These are phyloP conservation scores for Metarhizium rileyi DNA, from an alignment of 2,329 filamentous ascomycete species.

Conservation along the genomic window DNA sequence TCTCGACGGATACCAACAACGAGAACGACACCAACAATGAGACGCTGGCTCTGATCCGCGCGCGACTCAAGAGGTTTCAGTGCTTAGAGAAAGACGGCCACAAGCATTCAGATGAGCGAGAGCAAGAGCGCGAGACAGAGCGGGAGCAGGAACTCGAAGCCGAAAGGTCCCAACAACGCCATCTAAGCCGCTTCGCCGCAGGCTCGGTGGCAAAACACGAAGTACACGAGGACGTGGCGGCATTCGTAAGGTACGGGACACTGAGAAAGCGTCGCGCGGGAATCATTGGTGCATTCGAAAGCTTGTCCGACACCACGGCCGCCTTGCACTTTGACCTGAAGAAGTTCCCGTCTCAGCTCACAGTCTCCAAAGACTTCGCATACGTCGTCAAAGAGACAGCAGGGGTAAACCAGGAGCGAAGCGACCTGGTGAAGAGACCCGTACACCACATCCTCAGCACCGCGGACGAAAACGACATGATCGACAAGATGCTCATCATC, in stretches of 20 bases:
- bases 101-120: conserved; percentile 17
- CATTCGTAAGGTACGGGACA: not conserved
- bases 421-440: conserved; percentile 13
- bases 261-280: not conserved
- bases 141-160: conserved; percentile 48
- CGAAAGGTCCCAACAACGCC: conserved; percentile 42
- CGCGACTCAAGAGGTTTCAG: not conserved
- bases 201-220: conserved; percentile 25
- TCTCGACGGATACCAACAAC: not conserved
- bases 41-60: not conserved
- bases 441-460: conserved; percentile 16
- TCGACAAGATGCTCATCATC: conserved; percentile 4
- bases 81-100: not conserved
- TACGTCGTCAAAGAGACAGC: not conserved
- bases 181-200: conserved; percentile 17
- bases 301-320: conserved; percentile 10
- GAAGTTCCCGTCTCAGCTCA: conserved; percentile 8
- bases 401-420: not conserved
- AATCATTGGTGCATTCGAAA: conserved; percentile 8
- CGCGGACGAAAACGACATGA: not conserved
- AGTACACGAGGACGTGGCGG: conserved; percentile 31
- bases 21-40: not conserved
- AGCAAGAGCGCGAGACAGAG: conserved; percentile 59
- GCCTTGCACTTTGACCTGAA: conserved; percentile 6
- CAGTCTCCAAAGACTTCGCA: conserved; percentile 7